These are phyloP conservation scores for Nicotiana obtusifolia DNA, from an alignment of 257 asterid species.

Conservation along the genomic window DNA sequence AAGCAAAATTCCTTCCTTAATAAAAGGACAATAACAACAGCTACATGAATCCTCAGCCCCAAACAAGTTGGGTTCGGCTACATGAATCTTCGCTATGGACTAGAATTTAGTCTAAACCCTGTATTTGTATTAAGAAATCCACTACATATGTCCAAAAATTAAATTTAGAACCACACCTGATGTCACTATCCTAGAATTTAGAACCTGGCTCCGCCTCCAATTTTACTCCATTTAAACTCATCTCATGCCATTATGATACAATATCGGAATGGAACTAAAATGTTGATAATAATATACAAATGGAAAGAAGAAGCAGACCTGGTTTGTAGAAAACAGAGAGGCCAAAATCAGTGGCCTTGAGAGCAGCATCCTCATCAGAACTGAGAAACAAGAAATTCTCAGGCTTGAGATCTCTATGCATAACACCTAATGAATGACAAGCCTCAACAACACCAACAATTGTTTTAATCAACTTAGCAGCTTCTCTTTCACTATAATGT, in stretches of 20 bases:
- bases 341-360: constrained; percentile 89
- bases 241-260: too few species aligned
- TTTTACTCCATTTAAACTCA: too few species aligned
- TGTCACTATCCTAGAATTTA: too few species aligned
- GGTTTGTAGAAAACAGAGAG: constrained; percentile 87
- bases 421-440: constrained; percentile 82
- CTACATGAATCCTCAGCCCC: too few species aligned
- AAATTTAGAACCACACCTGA: too few species aligned
- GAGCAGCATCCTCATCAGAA: constrained; percentile 68
- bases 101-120: too few species aligned
- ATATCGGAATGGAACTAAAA: too few species aligned
- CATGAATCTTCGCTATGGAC: too few species aligned
- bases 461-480: constrained; percentile 66
- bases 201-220: too few species aligned
- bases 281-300: neutral
- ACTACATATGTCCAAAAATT: too few species aligned
- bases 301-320: constrained; percentile 29
- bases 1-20: neutral
- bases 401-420: constrained; percentile 91
- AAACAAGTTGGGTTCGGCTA: too few species aligned
- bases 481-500: constrained; percentile 75
- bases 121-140: too few species aligned
- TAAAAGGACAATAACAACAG: neutral
- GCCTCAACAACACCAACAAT: constrained; percentile 79
- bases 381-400: constrained; percentile 84